Percentiles rank a stretch among this genome's conserved stretches.
Conservation (phyloP, 768 basidiomycete genomes). For the Lactifluus echinatus region DNA sequence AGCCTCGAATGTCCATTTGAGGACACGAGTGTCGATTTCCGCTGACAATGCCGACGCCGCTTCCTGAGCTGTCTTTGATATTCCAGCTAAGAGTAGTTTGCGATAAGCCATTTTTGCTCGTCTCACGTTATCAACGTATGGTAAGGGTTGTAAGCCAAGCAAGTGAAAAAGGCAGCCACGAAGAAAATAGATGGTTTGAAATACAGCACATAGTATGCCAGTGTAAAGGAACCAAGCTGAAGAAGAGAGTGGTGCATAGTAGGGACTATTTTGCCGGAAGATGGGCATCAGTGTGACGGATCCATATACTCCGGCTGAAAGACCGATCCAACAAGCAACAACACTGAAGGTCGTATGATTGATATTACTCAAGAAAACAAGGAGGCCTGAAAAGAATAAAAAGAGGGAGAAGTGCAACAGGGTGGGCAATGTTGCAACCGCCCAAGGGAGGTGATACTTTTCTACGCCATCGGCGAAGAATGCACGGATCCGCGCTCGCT, state of each 20-base stretch:
- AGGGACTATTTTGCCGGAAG: no score
- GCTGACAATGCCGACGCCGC: background rate
- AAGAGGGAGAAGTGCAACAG: background rate
- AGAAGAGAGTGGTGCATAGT: no score
- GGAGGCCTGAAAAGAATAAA: background rate
- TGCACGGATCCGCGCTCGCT: background rate
- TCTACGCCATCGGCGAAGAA: background rate
- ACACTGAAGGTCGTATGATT: background rate
- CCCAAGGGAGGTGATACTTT: background rate
- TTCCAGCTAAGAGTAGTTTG: background rate
- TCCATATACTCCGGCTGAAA: background rate
- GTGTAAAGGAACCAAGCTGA: background rate
- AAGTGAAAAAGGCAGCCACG: no score
- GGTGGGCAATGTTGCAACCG: background rate
- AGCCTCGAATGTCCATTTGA: background rate
- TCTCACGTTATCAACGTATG: no score
- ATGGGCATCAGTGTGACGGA: background rate
- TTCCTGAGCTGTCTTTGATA: background rate
- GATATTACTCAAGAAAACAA: background rate
- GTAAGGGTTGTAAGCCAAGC: no score
- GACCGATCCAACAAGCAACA: background rate
- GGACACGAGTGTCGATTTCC: background rate
- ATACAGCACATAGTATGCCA: background rate
- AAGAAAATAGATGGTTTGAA: background rate
- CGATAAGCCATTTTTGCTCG: background rate